Evolutionary conservation across 768 basidiomycete species (phyloP).

Genomic region (Suillus subluteus): DNA sequence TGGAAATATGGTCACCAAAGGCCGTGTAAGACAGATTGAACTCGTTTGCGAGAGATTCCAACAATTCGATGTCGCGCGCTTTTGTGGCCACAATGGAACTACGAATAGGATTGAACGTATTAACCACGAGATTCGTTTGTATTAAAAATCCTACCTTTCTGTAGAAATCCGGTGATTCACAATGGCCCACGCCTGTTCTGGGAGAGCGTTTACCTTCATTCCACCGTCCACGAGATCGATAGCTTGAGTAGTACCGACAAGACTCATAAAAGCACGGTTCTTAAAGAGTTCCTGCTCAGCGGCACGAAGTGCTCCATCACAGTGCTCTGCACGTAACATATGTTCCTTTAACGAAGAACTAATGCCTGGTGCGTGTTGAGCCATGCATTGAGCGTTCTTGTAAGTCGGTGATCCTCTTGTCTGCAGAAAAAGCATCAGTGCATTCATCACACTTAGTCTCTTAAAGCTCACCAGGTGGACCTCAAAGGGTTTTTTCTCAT

Average conservation of each 20-base stretch:
- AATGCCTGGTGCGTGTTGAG: slow-evolving; percentile 60
- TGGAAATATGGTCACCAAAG: slow-evolving; percentile 50
- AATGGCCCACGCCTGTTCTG: slow-evolving; percentile 69
- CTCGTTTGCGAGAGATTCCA: slow-evolving; percentile 45
- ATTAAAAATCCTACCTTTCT: slow-evolving; percentile 45
- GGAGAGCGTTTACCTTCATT: slow-evolving; percentile 79
- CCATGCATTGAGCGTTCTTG: slow-evolving; percentile 64
- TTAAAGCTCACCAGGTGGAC: slow-evolving; percentile 47
- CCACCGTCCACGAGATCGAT: slow-evolving; percentile 72
- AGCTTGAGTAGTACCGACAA: slow-evolving; percentile 76
- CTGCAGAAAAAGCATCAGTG: slow-evolving; percentile 31
- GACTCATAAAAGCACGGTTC: slow-evolving; percentile 36
- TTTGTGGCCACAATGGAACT: slow-evolving; percentile 47
- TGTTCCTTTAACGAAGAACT: slow-evolving; percentile 48
- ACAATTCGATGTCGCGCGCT: slow-evolving; percentile 48
- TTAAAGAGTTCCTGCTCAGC: slow-evolving; percentile 11
- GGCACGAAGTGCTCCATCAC: slow-evolving; percentile 14
- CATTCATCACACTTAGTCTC: slow-evolving; percentile 21
- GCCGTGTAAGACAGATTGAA: slow-evolving; percentile 64
- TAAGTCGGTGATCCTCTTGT: slow-evolving; percentile 64
- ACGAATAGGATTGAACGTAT: slow-evolving; percentile 4
- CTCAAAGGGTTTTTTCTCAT: slow-evolving; percentile 67
- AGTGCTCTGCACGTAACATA: slow-evolving; percentile 39
- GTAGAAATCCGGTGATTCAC: slow-evolving; percentile 75
- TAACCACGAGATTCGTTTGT: too few species aligned